Conservation (phyloP, 192 early-diverging fungal genomes). For the Glomus cerebriforme region DNA sequence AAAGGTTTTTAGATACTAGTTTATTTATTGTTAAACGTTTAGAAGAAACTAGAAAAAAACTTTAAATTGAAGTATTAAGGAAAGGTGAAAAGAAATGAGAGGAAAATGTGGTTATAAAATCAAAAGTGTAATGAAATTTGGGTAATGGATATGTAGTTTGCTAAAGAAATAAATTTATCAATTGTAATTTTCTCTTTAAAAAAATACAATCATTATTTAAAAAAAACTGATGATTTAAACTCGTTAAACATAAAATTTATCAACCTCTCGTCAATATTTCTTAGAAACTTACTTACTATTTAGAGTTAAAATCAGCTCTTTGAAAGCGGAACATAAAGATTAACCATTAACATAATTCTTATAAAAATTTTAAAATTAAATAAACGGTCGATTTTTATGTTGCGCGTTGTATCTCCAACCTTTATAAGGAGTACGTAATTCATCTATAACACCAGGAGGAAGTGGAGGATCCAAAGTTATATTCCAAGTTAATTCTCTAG, state of each 20-base stretch:
- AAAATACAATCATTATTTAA: no score
- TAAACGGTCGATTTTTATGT: constrained; percentile 8
- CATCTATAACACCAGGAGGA: neutral
- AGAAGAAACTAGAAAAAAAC: constrained; percentile 36
- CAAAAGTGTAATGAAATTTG: no score
- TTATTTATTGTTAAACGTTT: constrained; percentile 56
- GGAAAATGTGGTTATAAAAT: neutral
- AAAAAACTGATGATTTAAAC: no score
- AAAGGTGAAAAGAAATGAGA: neutral
- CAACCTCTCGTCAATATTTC: no score
- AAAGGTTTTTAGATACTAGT: constrained; percentile 62
- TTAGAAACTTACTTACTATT: no score
- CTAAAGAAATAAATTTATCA: no score
- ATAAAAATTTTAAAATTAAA: neutral
- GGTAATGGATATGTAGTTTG: neutral
- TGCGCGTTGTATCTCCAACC: constrained; percentile 4
- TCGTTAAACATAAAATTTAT: no score
- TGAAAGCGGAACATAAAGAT: no score
- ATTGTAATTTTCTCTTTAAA: no score
- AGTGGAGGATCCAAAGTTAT: neutral
- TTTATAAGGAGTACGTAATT: constrained; percentile 3
- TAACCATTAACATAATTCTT: neutral
- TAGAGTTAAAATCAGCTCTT: no score
- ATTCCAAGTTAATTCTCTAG: neutral
- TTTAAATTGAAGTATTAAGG: neutral